phyloP scores from a whole-genome alignment of 2,329 filamentous ascomycete genomes.

The Colletotrichum agaves region DNA sequence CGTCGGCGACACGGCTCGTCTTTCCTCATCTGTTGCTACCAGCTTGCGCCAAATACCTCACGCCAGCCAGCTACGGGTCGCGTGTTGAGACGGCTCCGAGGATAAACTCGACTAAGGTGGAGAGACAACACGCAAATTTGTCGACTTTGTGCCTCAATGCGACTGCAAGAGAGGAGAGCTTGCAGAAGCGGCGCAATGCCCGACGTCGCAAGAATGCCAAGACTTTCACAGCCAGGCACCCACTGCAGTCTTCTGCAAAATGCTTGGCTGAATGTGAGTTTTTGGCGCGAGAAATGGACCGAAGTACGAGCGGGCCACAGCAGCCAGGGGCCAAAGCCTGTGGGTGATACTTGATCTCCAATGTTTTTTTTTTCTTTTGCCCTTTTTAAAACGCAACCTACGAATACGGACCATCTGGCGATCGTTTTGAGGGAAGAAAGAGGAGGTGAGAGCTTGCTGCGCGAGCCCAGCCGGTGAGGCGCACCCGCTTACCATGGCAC shows the following conservation, averaged over 20 bases:
- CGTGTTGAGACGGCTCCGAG: neutral
- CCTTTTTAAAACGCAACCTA: neutral
- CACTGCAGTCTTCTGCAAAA: neutral
- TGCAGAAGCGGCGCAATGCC: slow-evolving; percentile 14
- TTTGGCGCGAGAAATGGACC: slow-evolving; percentile 33
- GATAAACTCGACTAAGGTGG: slow-evolving; percentile 10
- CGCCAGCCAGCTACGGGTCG: neutral
- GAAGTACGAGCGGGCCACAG: slow-evolving; percentile 24
- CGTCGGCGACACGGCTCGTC: slow-evolving; percentile 5
- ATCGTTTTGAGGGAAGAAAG: slow-evolving; percentile 15
- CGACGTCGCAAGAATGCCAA: slow-evolving; percentile 23
- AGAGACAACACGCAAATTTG: slow-evolving; percentile 13
- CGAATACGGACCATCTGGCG: slow-evolving; percentile 21
- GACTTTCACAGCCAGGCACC: slow-evolving; percentile 12
- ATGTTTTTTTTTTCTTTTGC: neutral
- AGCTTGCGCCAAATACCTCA: neutral
- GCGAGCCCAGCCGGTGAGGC: slow-evolving; percentile 1
- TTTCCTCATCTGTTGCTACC: neutral
- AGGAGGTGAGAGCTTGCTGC: slow-evolving; percentile 15
- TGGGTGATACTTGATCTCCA: slow-evolving; percentile 5
- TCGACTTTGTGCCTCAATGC: neutral
- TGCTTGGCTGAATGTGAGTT: slow-evolving; percentile 20
- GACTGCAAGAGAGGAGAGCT: slow-evolving; percentile 6
- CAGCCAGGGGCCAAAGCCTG: neutral
- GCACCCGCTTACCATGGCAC: slow-evolving; percentile 2